A percentile compares a stretch with the other conserved stretches of the same genome.
These are phyloP conservation scores for Boletus insuetus DNA, from an alignment of 768 basidiomycete species.

Conservation along the genomic window DNA sequence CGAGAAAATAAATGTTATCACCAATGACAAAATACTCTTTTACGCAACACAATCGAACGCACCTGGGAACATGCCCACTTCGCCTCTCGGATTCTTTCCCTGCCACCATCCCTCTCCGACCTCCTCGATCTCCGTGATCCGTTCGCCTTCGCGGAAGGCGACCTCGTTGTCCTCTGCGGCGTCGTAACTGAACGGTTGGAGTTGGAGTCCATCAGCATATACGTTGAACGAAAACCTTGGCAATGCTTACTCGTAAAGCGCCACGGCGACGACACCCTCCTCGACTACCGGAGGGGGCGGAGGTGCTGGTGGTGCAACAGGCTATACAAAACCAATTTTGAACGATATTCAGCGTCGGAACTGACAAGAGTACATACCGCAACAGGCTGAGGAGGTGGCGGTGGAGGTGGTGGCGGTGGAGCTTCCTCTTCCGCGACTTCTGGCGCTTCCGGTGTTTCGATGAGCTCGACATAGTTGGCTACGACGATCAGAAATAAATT, in stretches of 20 bases:
- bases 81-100: constrained; percentile 55
- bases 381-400: constrained; percentile 40
- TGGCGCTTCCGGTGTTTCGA: constrained; percentile 46
- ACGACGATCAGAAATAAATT: neutral
- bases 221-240: neutral
- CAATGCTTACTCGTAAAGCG: constrained; percentile 64
- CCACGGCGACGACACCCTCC: constrained; percentile 60
- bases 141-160: constrained; percentile 79
- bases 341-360: neutral
- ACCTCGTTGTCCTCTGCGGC: constrained; percentile 92
- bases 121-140: constrained; percentile 74
- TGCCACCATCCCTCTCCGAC: constrained; percentile 91
- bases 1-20: neutral
- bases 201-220: too few species aligned
- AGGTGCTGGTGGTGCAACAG: constrained; percentile 33
- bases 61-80: constrained; percentile 77
- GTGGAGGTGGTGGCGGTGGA: constrained; percentile 55
- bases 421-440: constrained; percentile 40
- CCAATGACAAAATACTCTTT: too few species aligned
- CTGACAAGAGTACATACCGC: constrained; percentile 32
- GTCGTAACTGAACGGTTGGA: constrained; percentile 58
- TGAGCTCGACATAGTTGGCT: constrained; percentile 87
- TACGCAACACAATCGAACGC: neutral
- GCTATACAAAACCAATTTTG: constrained; percentile 14
- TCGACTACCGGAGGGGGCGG: constrained; percentile 53